Evolutionary conservation across 306 rosid genomes (phyloP), one percentile per base, ranked within the genome.

Genomic region (Albizia julibrissin): DNA sequence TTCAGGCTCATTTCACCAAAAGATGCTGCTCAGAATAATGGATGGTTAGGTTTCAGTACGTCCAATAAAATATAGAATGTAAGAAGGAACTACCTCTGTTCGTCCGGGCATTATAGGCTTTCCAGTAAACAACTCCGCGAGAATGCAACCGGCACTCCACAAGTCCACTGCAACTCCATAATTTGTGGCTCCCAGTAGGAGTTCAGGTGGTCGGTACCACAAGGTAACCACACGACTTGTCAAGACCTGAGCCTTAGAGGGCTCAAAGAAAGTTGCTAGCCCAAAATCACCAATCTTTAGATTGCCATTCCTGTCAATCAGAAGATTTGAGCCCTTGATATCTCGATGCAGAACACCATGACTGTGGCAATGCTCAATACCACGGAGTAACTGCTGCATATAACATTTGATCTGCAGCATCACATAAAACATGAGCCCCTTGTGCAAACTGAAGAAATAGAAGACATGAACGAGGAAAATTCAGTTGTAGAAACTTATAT

Each of bases 141-240:
- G 92, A 88, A 94, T 91, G 76, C 98, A 94, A 87, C 98, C 98
- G 72, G 87, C 76, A 88, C 98, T 94, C 98, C 98, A 94, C 90
- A 94, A 83, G 84, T 94, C 98, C 75, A 94, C 95, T 61, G 98
- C 72, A 80, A 85, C 88, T 69, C 91, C 95, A 88, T 94, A 94
- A 77, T 89, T 82, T 46, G 95, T 90, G 66, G 94, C 88, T 46
- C 98, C 98, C 40, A 93, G 98, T 76, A 93, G 85, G 81, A 93
- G 98, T 78, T 93, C 98, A 62, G 98, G 98, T 13, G 98, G 97
- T 62, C 97, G 87, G 75, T 94, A 94, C 98, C 98, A 94, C 87
- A 94, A 85, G 78, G 98, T 94, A 42, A 94, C 94, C 24, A 91
- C 98, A 33, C 97, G 98, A 84, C 98, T 94, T 56, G 98, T 92